Percentiles rank a stretch among this genome's conserved stretches.
phyloP scores from a whole-genome alignment of 106 monocot species.

The Allium cepa region DNA sequence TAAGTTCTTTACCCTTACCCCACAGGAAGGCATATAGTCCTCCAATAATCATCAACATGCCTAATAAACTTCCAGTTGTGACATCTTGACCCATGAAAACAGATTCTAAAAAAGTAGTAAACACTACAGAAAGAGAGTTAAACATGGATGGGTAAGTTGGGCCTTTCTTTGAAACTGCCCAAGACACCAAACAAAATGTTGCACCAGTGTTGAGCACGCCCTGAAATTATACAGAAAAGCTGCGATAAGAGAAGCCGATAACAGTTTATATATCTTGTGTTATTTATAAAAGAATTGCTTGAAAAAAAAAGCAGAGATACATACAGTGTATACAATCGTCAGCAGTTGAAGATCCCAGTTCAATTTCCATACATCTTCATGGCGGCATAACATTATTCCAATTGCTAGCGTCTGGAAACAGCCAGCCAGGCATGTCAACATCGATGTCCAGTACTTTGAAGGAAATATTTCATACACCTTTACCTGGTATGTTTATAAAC shows the following conservation, averaged over 20 bases:
- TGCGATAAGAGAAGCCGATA: background rate
- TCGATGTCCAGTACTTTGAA: slow-evolving; percentile 45
- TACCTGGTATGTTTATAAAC: slow-evolving; percentile 17
- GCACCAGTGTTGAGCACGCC: slow-evolving; percentile 32
- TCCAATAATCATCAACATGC: slow-evolving; percentile 8
- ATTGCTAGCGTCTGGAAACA: slow-evolving; percentile 24
- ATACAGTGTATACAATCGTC: slow-evolving; percentile 36
- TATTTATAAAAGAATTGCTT: background rate
- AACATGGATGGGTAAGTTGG: slow-evolving; percentile 36
- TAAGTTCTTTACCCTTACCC: slow-evolving; percentile 8
- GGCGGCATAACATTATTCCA: slow-evolving; percentile 25
- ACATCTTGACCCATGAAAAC: slow-evolving; percentile 33
- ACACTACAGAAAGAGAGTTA: slow-evolving; percentile 29
- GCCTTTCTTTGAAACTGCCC: slow-evolving; percentile 13
- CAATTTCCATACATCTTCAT: slow-evolving; percentile 23
- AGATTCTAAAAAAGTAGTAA: slow-evolving; percentile 24
- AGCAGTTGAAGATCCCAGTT: slow-evolving; percentile 26
- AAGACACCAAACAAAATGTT: slow-evolving; percentile 23
- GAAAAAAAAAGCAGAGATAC: background rate
- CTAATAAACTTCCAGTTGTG: slow-evolving; percentile 29
- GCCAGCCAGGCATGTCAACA: slow-evolving; percentile 36
- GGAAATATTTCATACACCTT: slow-evolving; percentile 36
- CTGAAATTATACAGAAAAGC: background rate
- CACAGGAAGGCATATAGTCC: slow-evolving; percentile 18
- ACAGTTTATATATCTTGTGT: background rate